A percentile compares a stretch with the other conserved stretches of the same genome.
Conservation (phyloP, 805 yeast genomes). For the Myxozyma vanderwaltii region DNA sequence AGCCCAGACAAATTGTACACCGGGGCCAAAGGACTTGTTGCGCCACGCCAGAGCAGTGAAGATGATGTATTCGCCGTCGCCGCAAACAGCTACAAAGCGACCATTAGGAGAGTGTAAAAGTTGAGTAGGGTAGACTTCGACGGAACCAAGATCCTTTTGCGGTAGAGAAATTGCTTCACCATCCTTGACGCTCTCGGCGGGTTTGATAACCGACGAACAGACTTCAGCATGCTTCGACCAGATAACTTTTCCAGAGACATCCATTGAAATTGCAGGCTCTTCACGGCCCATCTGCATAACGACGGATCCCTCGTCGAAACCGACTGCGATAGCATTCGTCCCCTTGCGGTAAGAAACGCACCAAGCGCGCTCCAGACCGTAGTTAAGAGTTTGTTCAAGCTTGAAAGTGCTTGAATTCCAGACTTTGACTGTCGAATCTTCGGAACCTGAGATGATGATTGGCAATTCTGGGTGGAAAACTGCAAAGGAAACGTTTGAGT, state of each 20-base stretch:
- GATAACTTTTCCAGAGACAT: conserved; percentile 84
- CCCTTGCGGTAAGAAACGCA: conserved; percentile 77
- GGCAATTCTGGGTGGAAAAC: conserved; percentile 98
- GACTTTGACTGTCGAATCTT: conserved; percentile 89
- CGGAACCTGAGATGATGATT: conserved; percentile 91
- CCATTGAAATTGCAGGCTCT: conserved; percentile 92
- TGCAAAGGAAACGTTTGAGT: conserved; percentile 94
- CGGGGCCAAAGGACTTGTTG: conserved; percentile 88
- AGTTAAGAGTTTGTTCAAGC: conserved; percentile 86
- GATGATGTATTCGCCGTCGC: conserved; percentile 96
- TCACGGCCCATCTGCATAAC: conserved; percentile 88
- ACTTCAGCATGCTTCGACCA: conserved; percentile 92
- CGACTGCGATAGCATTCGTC: conserved; percentile 81
- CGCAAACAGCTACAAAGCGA: conserved; percentile 92
- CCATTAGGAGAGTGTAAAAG: conserved; percentile 95
- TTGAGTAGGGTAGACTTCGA: conserved; percentile 88
- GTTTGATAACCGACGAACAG: conserved; percentile 67
- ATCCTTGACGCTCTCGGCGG: conserved; percentile 59
- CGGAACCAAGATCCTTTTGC: conserved; percentile 89
- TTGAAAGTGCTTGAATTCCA: conserved; percentile 96
- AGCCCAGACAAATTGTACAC: conserved; percentile 93
- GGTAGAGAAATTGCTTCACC: conserved; percentile 78
- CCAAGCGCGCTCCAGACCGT: conserved; percentile 96
- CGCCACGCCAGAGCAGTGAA: conserved; percentile 98
- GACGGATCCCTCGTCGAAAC: conserved; percentile 94